These are phyloP conservation scores for Trichosanthes truncata DNA, from an alignment of 306 rosid genomes.

Conservation along the genomic window DNA sequence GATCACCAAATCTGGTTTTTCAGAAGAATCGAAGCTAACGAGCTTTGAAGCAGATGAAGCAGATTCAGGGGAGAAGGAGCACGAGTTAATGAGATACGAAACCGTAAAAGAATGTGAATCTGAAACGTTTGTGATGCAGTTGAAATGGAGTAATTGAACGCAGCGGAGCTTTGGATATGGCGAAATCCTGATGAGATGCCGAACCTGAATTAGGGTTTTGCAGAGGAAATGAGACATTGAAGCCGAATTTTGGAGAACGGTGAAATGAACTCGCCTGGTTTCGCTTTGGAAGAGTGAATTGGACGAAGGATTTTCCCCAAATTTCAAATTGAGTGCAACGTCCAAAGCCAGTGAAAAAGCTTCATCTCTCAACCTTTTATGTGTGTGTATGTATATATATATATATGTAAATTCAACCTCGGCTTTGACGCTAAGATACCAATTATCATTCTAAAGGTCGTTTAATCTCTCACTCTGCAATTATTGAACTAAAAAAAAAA, in stretches of 20 bases:
- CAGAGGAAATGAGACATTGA: slow-evolving; percentile 3
- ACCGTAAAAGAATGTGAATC: slow-evolving; percentile 6
- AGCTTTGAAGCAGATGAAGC: slow-evolving; percentile 9
- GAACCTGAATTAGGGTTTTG: background rate
- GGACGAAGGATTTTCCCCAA: background rate
- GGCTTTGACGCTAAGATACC: no score
- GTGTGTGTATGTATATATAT: no score
- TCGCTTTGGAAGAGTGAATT: background rate
- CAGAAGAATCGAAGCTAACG: slow-evolving; percentile 5
- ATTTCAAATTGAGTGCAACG: background rate
- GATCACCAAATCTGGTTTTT: slow-evolving; percentile 12
- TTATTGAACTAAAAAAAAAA: no score
- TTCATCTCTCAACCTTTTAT: no score
- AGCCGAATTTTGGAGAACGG: background rate
- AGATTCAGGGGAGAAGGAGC: slow-evolving; percentile 16
- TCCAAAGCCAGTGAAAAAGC: background rate
- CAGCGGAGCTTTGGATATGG: background rate
- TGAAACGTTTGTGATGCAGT: background rate
- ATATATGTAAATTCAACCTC: no score
- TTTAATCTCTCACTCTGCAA: no score
- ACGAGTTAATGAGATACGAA: slow-evolving; percentile 19
- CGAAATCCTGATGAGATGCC: background rate
- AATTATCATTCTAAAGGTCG: no score
- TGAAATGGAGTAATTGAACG: background rate
- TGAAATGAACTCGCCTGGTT: background rate